These are phyloP conservation scores for Oryza nivara DNA, from an alignment of 176 grass and related monocot genomes.

Conservation along the genomic window DNA sequence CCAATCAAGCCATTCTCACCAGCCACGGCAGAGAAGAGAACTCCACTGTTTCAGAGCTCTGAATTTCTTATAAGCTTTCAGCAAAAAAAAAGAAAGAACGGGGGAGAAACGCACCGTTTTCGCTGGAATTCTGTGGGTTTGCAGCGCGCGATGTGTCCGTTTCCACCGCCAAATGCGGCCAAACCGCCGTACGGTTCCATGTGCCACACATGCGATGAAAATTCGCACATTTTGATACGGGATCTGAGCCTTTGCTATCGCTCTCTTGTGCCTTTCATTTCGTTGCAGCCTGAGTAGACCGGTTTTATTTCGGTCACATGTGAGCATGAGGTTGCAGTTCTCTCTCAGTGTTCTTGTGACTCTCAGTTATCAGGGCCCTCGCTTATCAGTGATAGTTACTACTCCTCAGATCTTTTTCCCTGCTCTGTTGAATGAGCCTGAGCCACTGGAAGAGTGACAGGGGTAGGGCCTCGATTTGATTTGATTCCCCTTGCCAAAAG, in stretches of 20 bases:
- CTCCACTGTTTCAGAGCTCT: neutral
- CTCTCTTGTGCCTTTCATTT: neutral
- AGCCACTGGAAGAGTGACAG: neutral
- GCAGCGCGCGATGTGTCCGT: neutral
- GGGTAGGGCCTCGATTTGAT: neutral
- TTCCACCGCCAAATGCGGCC: neutral
- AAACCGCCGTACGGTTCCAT: too few species aligned
- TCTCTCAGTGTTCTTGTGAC: neutral
- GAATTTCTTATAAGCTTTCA: conserved; percentile 22
- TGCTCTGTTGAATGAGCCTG: neutral
- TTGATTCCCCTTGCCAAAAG: neutral
- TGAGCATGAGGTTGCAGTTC: neutral
- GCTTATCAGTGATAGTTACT: conserved; percentile 37
- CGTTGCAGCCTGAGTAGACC: neutral
- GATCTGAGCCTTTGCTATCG: neutral
- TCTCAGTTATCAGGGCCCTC: conserved; percentile 26
- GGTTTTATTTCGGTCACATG: neutral
- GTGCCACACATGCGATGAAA: neutral
- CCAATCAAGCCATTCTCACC: neutral
- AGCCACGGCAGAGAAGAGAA: neutral
- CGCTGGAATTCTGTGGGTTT: neutral
- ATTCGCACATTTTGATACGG: neutral
- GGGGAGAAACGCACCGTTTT: neutral
- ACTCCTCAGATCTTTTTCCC: neutral
- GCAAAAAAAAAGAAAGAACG: neutral